phyloP scores from a whole-genome alignment of 306 rosid species.

The Fragaria ananassa region DNA sequence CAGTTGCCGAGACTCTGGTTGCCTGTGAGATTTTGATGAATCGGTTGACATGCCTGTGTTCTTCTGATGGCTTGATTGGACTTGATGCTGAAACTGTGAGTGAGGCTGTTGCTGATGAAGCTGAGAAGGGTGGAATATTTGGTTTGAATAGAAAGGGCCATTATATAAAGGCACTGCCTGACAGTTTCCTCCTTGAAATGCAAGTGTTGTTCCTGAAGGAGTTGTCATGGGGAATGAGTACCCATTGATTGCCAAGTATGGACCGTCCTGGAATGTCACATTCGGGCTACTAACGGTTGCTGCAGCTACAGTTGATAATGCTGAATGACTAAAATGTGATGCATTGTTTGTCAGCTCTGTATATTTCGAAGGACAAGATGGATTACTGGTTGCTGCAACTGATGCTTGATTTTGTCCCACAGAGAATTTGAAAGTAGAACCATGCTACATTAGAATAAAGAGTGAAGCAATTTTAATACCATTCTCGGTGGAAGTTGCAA shows the following conservation, averaged over 20 bases:
- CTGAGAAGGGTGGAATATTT: conserved; percentile 51
- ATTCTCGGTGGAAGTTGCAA: conserved; percentile 1
- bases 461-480: conserved; percentile 3
- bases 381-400: conserved; percentile 34
- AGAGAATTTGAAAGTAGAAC: conserved; percentile 40
- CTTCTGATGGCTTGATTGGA: conserved; percentile 40
- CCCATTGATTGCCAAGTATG: conserved; percentile 47
- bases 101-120: conserved; percentile 51
- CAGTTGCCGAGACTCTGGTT: conserved; percentile 29
- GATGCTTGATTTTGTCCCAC: conserved; percentile 46
- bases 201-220: conserved; percentile 44
- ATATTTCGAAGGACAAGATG: conserved; percentile 32
- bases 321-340: conserved; percentile 34
- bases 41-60: conserved; percentile 31
- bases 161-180: conserved; percentile 48
- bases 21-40: conserved; percentile 47
- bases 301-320: conserved; percentile 43
- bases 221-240: conserved; percentile 52
- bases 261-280: conserved; percentile 42
- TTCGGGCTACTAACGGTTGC: conserved; percentile 43
- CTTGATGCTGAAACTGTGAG: conserved; percentile 37
- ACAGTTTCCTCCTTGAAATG: conserved; percentile 42
- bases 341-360: conserved; percentile 28
- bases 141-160: conserved; percentile 52
- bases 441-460: conserved; percentile 45